Evolutionary conservation across 768 basidiomycete genomes (phyloP).

Genomic region (Astraeus odoratus): DNA sequence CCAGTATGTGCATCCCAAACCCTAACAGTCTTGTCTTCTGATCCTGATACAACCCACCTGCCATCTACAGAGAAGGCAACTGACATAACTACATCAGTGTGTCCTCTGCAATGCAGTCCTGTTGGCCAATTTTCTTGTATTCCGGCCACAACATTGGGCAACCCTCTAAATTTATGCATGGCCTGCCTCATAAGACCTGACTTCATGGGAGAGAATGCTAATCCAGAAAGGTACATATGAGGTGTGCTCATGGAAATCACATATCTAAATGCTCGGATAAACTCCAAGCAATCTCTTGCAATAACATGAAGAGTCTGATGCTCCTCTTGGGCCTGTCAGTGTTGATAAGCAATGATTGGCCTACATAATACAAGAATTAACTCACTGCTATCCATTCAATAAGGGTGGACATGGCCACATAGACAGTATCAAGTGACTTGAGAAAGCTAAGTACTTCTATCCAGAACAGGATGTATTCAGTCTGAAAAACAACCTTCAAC

Average conservation of each 20-base stretch:
- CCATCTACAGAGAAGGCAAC: background rate
- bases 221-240: background rate
- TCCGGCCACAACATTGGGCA: background rate
- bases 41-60: constrained; percentile 1
- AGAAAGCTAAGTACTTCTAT: background rate
- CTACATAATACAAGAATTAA: too few relatives aligned
- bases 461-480: constrained; percentile 3
- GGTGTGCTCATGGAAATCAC: background rate
- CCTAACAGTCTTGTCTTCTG: background rate
- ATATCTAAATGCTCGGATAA: background rate
- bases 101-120: background rate
- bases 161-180: background rate
- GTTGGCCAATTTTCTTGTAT: background rate
- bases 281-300: background rate
- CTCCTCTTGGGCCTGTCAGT: background rate
- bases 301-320: background rate
- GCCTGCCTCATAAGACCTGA: background rate
- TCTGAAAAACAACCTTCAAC: background rate
- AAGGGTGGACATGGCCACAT: too few relatives aligned
- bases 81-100: background rate
- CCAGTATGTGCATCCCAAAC: constrained; percentile 2
- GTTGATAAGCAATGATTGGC: background rate
- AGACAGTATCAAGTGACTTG: background rate
- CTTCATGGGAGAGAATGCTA: background rate
- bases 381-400: too few relatives aligned